Base-by-base conservation (phyloP, 2,329 filamentous ascomycete genomes). In the Leptographium flavum region DNA sequence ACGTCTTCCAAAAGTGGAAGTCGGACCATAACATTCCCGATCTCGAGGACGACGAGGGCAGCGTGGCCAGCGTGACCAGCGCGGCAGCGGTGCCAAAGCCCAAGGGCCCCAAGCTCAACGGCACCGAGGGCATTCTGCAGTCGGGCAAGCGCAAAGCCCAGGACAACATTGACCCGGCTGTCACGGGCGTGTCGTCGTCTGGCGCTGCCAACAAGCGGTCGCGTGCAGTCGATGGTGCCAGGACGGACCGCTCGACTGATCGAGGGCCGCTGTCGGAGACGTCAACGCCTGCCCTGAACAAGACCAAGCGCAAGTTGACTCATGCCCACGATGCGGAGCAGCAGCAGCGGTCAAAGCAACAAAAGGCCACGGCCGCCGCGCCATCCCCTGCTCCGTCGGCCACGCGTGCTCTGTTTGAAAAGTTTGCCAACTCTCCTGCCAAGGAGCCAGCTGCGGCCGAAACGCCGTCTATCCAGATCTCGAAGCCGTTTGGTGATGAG, bases 1-100 rank as follows among this genome's bases (percentile, higher is more conserved):
- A 75, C 33, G 64, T 76, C 9, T 63, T 77, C 45, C 73, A 69
- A 57, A 71, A 71, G 53, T 79, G 74, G 74, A 70, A 73, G 54
- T 60, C 69, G 36, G 69, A 71, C 45, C 68, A 78, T 52, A 70
- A 70, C 28, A 63, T 79, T 21, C 68, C 71, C 10, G 66, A 70
- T 25, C 62, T 65, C 0, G 66, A 70, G 43, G 68, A 71, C 43
- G 68, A 71, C 10, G 67, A 73, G 38, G 59, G 58, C 10, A 56
- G 56, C 1, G 45, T 44, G 31, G 39, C 31, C 15, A 39, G 19
- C 22, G 10, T 31, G 5, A 28, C 32, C 11, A 31, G 28, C 19
- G 10, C 36, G 3, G 9, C 31, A 5, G 49, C 54, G 2, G 39
- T 48, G 3, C 50, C 32, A 19, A 53, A 55, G 9, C 27, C 44